Base-by-base conservation (phyloP, 2,329 filamentous ascomycete genomes). In the Venturia nashicola region DNA sequence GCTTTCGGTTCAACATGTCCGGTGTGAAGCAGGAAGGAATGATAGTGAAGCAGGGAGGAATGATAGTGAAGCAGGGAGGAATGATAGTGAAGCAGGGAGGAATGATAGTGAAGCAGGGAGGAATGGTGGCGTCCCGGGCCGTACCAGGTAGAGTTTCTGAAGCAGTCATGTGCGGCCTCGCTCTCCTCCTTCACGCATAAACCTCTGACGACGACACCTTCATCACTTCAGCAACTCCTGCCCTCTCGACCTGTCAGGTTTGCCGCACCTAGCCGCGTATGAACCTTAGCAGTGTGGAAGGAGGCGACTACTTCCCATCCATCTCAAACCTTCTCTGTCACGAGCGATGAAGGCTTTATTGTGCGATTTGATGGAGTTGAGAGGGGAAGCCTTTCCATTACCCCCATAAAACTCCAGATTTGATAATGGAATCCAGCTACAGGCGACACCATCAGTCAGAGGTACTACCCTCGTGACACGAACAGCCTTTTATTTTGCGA, bases 401-500 rank as follows among this genome's bases (percentile, higher is more conserved):
- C 51, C 51, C 51, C 51, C 46, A 51, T 51, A 14, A 51, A 51
- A 51, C 23, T 51, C 20, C 32, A 34, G 51, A 57, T 57, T 57
- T 57, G 27, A 57, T 57, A 57, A 57, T 57, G 32, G 51, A 57
- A 57, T 57, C 51, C 32, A 57, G 18, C 27, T 9, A 36, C 51
- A 57, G 51, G 51, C 51, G 32, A 57, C 14, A 57, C 51, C n/a
- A 57, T 36, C 32, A 36, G 51, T 57, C 51, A 57, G 51, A 57
- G 39, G 51, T 57, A 57, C 51, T 57, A 57, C 51, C 14, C 51
- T 55, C 51, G 51, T 57, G 51, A 57, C 16, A n/a, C 27, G 51
- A 36, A 57, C 14, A 8, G 32, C 27, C 51, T 36, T 36, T 1
- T 32, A 14, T 57, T 5, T 57, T 36, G 51, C 51, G 51, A 57